Base-by-base conservation (phyloP, 2,329 filamentous ascomycete genomes). In the Orbilia javanica region DNA sequence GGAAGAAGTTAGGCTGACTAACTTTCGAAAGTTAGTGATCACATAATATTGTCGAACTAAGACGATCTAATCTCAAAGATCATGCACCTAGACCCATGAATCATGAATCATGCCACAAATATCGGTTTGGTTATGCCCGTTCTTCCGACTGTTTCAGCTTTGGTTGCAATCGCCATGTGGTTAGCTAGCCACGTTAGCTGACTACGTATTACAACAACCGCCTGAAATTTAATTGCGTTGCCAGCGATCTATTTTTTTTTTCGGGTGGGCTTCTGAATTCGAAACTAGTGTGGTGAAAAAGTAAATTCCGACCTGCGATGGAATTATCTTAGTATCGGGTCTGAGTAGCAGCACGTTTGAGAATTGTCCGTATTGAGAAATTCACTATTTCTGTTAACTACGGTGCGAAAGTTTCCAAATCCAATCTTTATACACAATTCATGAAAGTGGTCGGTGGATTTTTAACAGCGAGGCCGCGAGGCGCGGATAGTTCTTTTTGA, bases 81-180 rank as follows among this genome's bases (percentile, higher is more conserved):
- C 13, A 20, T 34, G 52, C n/a, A 55, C 13, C 22, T 4, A 25
- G 3, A 25, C 25, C 8, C 11, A n/a, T 52, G 5, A 13, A 22
- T 13, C 55, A 36, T 27, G 55, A 60, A 60, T 60, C 55, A 60
- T 60, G 55, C 55, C 55, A 60, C 11, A 25, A 42, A 60, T 39
- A 34, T 60, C 55, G 55, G 55, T 60, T 60, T 42, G 10, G 55
- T 60, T 42, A 60, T 42, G 18, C 20, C 55, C 55, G 55, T 60
- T n/a, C 34, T 42, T 7, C 55, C 55, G 55, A 60, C 34, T 15
- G 55, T 42, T 39, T 39, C 55, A 42, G 11, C 18, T 42, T 27
- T 20, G 34, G 25, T 60, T 25, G 18, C 8, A 20, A 42, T 60
- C 34, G 31, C 36, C 36, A 39, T 39, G 52, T 39, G 52, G 55